Base-by-base conservation (phyloP, 441 rosid species). In the Gossypium schwendimanii region DNA sequence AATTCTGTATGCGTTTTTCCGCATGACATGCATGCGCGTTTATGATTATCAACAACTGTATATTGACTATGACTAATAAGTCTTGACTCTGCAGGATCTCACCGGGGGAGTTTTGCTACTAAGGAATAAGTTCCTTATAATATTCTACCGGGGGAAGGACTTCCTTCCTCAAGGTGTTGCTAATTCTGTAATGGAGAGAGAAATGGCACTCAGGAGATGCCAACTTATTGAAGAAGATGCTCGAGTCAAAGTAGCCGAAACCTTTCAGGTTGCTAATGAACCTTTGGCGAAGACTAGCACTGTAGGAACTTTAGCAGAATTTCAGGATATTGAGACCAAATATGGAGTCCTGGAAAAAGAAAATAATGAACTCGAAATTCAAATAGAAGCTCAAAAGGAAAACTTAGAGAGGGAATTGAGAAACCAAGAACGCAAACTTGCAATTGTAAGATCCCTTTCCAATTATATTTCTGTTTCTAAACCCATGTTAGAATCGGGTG, bases 101-200 rank as follows among this genome's bases (percentile, higher is more conserved):
- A 93, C 97, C 4, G 97, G 98, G 72, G 98, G 97, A 72, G 81
- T 87, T 79, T 66, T 93, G 78, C 77, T 93, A 62, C 86, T 91
- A 45, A 87, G 98, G 17, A 87, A 93, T 73, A 91, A 84, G 82
- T 91, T 83, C 75, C 82, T 81, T 74, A 85, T 93, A 74, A 84
- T 93, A 84, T 85, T 93, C 17, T 89, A 75, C 72, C 83, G 98
- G 86, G 98, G 97, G 73, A 93, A 91, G 76, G 93, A 93, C 80
- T 93, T 91, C 75, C 88, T 93, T 47, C 82, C 93, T 61, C 71
- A 77, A 66, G 81, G 81, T 64, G 83, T 91, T 53, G 85, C 87
- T 24, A 78, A 81, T 69, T 75, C 83, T 73, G 85, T 93, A 41
- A 81, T 33, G 23, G 85, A 88, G 69, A 87, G 98, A 80, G 98